Base-by-base conservation (phyloP, 306 rosid species). In the Bauhinia variegata region DNA sequence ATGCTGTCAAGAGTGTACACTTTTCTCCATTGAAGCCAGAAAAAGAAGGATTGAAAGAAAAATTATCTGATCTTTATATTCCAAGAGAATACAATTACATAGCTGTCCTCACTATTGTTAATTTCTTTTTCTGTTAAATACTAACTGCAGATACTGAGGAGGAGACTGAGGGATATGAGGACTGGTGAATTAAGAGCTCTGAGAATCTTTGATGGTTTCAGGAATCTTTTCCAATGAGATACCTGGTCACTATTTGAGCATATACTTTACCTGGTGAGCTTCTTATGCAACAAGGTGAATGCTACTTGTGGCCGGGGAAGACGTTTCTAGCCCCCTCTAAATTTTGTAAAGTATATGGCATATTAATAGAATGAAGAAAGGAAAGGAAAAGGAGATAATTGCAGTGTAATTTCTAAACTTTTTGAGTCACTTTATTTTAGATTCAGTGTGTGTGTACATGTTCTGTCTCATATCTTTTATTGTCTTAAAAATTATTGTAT, bases 121-220 rank as follows among this genome's bases (percentile, higher is more conserved):
- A 64, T 52, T 53, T 42, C n/a, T 50, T 11, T 63, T 38, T 51
- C 9, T 37, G 0, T 38, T 54, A 12, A 36, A 49, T 36, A 17
- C 54, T 60, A 57, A 49, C 79, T 76, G 76, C 88, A 93, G 97
- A 93, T 89, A 76, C 75, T 93, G 71, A 72, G 96, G 17, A 81
- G 96, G 71, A 78, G 84, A 71, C 72, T 93, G 78, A 86, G 91
- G 84, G 93, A 93, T 67, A 79, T 87, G 50, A 86, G 85, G 70
- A 83, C 82, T 16, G 98, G 98, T 37, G 98, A 88, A 72, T 63
- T 93, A 76, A 84, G 78, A 79, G 98, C 89, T 74, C 79, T 93
- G 23, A 82, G 34, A 55, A 79, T 93, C 67, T 88, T 93, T 60
- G 78, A 82, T 6, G 96, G 96, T 46, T 84, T 89, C 63, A 64